Evolutionary conservation across 306 rosid species (phyloP).

Genomic region (Gleditsia sinensis): DNA sequence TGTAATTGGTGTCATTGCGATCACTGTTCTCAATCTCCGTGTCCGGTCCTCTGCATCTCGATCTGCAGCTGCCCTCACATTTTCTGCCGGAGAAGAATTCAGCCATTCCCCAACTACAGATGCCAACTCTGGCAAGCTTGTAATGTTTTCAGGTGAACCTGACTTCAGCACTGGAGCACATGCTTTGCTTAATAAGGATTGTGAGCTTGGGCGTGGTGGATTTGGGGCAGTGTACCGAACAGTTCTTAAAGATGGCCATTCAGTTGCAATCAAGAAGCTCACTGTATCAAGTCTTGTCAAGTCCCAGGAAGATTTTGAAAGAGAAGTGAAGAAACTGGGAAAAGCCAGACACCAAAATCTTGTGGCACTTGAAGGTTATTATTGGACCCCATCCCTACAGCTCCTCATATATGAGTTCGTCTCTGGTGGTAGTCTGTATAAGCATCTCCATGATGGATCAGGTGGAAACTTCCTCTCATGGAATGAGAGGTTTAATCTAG

Average conservation of each 20-base stretch:
- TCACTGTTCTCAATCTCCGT: conserved; percentile 89
- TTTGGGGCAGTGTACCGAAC: conserved; percentile 93
- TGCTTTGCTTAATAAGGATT: conserved; percentile 95
- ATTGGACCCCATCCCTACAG: conserved; percentile 98
- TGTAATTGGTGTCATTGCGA: conserved; percentile 88
- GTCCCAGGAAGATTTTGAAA: conserved; percentile 92
- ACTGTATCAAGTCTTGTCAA: conserved; percentile 97
- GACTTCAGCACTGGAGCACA: conserved; percentile 96
- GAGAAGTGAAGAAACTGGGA: conserved; percentile 94
- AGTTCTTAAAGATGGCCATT: conserved; percentile 81
- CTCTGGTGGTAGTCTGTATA: conserved; percentile 83
- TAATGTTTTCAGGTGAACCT: conserved; percentile 98
- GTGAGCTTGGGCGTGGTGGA: conserved; percentile 99
- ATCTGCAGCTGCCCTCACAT: conserved; percentile 62
- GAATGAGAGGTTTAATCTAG: conserved; percentile 87
- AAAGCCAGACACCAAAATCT: conserved; percentile 88
- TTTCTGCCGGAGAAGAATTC: conserved; percentile 87
- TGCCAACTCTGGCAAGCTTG: conserved; percentile 95
- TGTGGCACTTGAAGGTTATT: conserved; percentile 92
- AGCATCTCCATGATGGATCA: conserved; percentile 92
- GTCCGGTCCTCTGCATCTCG: conserved; percentile 64
- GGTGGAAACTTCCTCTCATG: conserved; percentile 84
- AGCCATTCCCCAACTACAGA: conserved; percentile 92
- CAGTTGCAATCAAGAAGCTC: conserved; percentile 98
- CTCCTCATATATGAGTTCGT: conserved; percentile 88